These are phyloP conservation scores for Penicillium canariense DNA, from an alignment of 495 filamentous ascomycete genomes.

Conservation along the genomic window DNA sequence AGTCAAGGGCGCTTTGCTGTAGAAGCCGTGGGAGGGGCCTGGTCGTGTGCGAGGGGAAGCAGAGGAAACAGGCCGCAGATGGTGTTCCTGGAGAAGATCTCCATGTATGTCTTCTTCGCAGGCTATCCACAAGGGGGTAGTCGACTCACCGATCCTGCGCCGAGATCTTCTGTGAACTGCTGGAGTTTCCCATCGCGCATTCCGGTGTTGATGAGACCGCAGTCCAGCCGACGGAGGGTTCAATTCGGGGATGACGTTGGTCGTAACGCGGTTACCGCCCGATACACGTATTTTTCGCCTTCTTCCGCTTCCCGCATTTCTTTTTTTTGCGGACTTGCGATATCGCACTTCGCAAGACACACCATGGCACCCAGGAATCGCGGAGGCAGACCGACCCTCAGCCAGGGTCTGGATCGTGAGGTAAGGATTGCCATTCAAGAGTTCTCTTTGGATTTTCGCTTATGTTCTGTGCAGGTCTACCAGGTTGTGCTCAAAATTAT, in stretches of 20 bases:
- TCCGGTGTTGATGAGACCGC: conserved; percentile 22
- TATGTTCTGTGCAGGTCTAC: conserved; percentile 53
- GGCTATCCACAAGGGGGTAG: neutral
- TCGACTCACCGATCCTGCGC: conserved; percentile 63
- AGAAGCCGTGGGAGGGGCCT: conserved; percentile 19
- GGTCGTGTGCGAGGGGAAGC: conserved; percentile 23
- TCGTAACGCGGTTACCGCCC: conserved; percentile 17
- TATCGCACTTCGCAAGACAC: conserved; percentile 13
- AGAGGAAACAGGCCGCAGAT: neutral
- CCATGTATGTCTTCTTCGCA: neutral
- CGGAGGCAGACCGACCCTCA: conserved; percentile 47
- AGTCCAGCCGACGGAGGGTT: neutral
- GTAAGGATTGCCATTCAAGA: conserved; percentile 26
- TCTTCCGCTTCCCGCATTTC: conserved; percentile 23
- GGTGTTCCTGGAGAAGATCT: neutral
- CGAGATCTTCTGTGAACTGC: conserved; percentile 66
- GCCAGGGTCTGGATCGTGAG: conserved; percentile 56
- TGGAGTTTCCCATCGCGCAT: conserved; percentile 63
- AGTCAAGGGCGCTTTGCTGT: neutral
- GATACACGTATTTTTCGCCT: conserved; percentile 18
- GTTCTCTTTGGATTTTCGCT: conserved; percentile 4
- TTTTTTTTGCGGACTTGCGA: conserved; percentile 20
- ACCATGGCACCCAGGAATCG: conserved; percentile 37
- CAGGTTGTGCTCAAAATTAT: conserved; percentile 71
- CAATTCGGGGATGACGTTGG: conserved; percentile 24